Base-by-base conservation (phyloP, 441 rosid species). In the Eutrema salsugineum region DNA sequence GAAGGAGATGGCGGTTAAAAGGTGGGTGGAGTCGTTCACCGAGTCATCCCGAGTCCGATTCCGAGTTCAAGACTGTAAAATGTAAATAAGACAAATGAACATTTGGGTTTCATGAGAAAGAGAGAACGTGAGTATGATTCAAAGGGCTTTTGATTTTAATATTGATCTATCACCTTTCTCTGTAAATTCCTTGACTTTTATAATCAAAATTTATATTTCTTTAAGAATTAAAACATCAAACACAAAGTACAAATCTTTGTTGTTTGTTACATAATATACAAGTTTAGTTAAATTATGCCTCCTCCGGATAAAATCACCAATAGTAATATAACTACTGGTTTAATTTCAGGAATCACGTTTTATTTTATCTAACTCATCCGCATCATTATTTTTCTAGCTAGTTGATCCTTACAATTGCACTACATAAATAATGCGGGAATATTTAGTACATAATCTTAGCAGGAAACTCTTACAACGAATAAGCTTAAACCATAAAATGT, bases 11-110 rank as follows among this genome's bases (percentile, higher is more conserved):
- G 91, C 90, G 76, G 17, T 59, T 57, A 56, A 28, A 76, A 68
- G 82, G 81, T 68, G 83, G 81, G 68, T 78, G 81, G 79, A n/a
- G 85, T 83, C 68, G 73, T 50, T 79, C 55, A 86, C 90, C 89
- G 81, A 85, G 93, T 87, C 93, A 84, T 91, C 94, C 97, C 86
- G 83, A 77, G 88, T 87, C 83, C 77, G 17, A 80, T 49, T 77
- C 70, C 76, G 80, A 77, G 81, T 63, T 58, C 8, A 56, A 57
- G 51, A 44, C 38, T 63, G 42, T 56, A 70, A 70, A 63, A 56
- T 43, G 49, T 61, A 63, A 58, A 9, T 49, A 53, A 65, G 63
- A 50, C 5, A 33, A 73, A 22, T 20, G 48, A 35, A n/a, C 20
- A 50, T 46, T 68, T 68, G 72, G 11, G 22, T 63, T 61, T 64